These are phyloP conservation scores for Cryphonectria carpinicola DNA, from an alignment of 2,329 filamentous ascomycete genomes.

Conservation along the genomic window DNA sequence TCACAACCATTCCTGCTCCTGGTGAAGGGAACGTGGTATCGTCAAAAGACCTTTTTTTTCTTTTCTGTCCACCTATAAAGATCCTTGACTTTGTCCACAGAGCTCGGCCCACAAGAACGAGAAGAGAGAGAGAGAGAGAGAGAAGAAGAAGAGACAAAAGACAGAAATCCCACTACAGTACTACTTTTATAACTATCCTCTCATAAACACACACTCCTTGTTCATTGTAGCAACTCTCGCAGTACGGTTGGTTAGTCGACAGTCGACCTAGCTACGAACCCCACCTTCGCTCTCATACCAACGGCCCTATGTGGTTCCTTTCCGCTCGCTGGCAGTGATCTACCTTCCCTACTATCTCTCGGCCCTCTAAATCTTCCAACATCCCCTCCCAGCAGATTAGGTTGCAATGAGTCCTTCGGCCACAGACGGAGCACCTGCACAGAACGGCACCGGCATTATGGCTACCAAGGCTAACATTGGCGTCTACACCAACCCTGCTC, in stretches of 20 bases:
- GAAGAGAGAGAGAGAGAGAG: background rate
- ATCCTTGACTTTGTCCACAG: background rate
- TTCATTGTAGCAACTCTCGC: background rate
- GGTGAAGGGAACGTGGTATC: slow-evolving; percentile 8
- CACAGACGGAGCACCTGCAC: slow-evolving; percentile 32
- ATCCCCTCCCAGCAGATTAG: background rate
- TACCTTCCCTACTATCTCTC: background rate
- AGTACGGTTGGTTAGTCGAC: slow-evolving; percentile 11
- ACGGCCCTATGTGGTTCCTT: slow-evolving; percentile 1
- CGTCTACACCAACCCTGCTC: slow-evolving; percentile 91
- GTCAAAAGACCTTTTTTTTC: background rate
- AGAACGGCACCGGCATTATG: slow-evolving; percentile 34
- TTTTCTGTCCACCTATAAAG: slow-evolving; percentile 8
- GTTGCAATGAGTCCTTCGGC: slow-evolving; percentile 14
- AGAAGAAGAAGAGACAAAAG: background rate
- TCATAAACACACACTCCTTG: background rate
- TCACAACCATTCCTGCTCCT: background rate
- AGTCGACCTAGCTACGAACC: slow-evolving; percentile 24
- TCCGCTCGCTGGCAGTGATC: background rate
- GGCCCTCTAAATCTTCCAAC: background rate
- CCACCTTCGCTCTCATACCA: slow-evolving; percentile 20
- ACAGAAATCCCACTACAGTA: background rate
- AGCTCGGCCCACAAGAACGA: background rate
- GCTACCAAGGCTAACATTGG: slow-evolving; percentile 85
- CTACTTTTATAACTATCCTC: background rate